Evolutionary conservation across 495 filamentous ascomycete genomes (phyloP).

Genomic region (Podospora pseudopauciseta): DNA sequence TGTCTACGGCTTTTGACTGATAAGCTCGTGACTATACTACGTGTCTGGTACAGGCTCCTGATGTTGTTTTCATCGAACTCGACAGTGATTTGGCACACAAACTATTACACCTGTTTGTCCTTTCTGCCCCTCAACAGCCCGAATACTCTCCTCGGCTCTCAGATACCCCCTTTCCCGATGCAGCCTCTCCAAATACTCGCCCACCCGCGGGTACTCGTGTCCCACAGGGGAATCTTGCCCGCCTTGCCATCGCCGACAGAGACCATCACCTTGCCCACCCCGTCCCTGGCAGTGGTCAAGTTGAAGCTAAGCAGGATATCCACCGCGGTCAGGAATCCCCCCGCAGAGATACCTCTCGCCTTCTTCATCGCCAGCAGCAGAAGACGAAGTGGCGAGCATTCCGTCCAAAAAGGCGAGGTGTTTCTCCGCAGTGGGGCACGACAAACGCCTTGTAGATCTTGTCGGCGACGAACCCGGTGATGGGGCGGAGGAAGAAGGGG

Average conservation of each 20-base stretch:
- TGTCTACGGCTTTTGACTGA: background rate
- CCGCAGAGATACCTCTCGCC: slow-evolving; percentile 62
- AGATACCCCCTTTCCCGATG: background rate
- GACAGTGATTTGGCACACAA: background rate
- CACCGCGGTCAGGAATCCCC: slow-evolving; percentile 62
- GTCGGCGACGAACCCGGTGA: slow-evolving; percentile 61
- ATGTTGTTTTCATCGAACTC: no score
- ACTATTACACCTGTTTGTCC: background rate
- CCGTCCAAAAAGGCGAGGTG: slow-evolving; percentile 71
- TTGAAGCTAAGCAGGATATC: slow-evolving; percentile 76
- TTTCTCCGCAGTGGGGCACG: slow-evolving; percentile 57
- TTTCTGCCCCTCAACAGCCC: background rate
- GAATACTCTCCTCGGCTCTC: background rate
- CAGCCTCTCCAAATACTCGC: background rate
- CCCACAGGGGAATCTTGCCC: background rate
- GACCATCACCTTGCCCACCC: no score
- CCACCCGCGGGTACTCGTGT: background rate
- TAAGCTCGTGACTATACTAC: background rate
- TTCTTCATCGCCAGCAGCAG: background rate
- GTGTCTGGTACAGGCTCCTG: no score
- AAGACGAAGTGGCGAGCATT: slow-evolving; percentile 56
- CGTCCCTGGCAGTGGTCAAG: no score
- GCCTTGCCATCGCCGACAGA: background rate
- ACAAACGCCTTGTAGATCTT: slow-evolving; percentile 60
- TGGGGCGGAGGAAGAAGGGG: slow-evolving; percentile 82